These are phyloP conservation scores for Sechiopsis laciniata DNA, from an alignment of 306 rosid genomes.

Conservation along the genomic window DNA sequence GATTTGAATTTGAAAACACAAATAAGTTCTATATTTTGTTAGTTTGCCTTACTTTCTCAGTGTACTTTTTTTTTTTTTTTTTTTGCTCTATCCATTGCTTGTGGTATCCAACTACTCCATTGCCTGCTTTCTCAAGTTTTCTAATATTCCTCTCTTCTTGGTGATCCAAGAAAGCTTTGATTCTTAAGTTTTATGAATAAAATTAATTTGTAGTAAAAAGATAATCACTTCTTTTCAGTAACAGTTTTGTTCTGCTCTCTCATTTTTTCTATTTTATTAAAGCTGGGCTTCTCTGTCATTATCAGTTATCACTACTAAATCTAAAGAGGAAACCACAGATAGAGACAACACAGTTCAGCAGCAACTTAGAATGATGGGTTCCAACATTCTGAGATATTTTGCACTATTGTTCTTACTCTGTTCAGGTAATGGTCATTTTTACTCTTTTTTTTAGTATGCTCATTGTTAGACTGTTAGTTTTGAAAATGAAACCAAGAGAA, in stretches of 20 bases:
- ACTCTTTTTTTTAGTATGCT: slow-evolving; percentile 9
- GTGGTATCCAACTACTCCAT: slow-evolving; percentile 55
- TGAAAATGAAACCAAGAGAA: too few relatives aligned
- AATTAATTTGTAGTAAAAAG: slow-evolving; percentile 31
- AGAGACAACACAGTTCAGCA: slow-evolving; percentile 23
- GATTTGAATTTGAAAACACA: slow-evolving; percentile 9
- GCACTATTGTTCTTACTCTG: too few relatives aligned
- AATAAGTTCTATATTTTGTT: background rate
- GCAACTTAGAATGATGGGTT: slow-evolving; percentile 46
- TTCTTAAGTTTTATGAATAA: slow-evolving; percentile 50
- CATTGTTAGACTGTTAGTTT: background rate
- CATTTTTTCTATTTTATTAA: slow-evolving; percentile 40
- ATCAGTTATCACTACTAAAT: slow-evolving; percentile 26
- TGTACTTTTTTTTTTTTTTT: slow-evolving; percentile 25
- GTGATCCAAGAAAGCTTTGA: slow-evolving; percentile 80
- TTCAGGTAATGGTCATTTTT: slow-evolving; percentile 26
- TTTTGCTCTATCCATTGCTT: slow-evolving; percentile 78
- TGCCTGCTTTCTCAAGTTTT: slow-evolving; percentile 94
- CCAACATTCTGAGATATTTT: background rate
- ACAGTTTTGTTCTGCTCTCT: slow-evolving; percentile 26
- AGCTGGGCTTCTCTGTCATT: slow-evolving; percentile 43
- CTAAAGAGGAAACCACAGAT: slow-evolving; percentile 25
- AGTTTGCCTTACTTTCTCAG: slow-evolving; percentile 41
- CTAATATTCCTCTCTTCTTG: slow-evolving; percentile 69
- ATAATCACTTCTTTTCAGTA: slow-evolving; percentile 39